These are phyloP conservation scores for Podaxis sp. DNA, from an alignment of 768 basidiomycete species.

Conservation along the genomic window DNA sequence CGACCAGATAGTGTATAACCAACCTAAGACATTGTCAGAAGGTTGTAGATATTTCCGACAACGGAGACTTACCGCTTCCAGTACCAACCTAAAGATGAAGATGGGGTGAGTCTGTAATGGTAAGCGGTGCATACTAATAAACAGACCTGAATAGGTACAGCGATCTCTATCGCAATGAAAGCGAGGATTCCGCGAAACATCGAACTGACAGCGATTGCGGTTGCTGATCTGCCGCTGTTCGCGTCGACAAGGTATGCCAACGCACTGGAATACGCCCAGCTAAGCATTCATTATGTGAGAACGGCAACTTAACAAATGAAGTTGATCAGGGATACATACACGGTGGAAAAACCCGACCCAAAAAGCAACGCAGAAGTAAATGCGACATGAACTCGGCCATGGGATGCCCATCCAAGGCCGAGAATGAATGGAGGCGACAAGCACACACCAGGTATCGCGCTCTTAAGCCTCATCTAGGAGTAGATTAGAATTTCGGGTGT, in stretches of 20 bases:
- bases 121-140: background rate
- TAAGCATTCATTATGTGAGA: slow-evolving; percentile 14
- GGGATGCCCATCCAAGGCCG: slow-evolving; percentile 74
- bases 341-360: slow-evolving; percentile 68
- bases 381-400: slow-evolving; percentile 61
- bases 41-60: background rate
- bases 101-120: background rate
- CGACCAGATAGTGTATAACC: slow-evolving; percentile 67
- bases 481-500: background rate
- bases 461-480: slow-evolving; percentile 68
- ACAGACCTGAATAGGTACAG: slow-evolving; percentile 68
- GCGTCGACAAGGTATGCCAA: slow-evolving; percentile 87
- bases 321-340: slow-evolving; percentile 43
- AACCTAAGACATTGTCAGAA: slow-evolving; percentile 30
- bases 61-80: slow-evolving; percentile 59
- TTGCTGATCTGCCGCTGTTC: slow-evolving; percentile 76
- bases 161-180: slow-evolving; percentile 69
- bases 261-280: slow-evolving; percentile 41
- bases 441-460: slow-evolving; percentile 56
- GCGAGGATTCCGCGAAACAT: slow-evolving; percentile 70
- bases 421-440: slow-evolving; percentile 61
- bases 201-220: slow-evolving; percentile 75
- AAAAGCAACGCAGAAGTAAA: slow-evolving; percentile 74
- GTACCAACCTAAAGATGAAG: slow-evolving; percentile 47
- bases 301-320: background rate